A percentile compares a stretch with the other conserved stretches of the same genome.
phyloP scores from a whole-genome alignment of 306 rosid genomes.

The Ammopiptanthus mongolicus region DNA sequence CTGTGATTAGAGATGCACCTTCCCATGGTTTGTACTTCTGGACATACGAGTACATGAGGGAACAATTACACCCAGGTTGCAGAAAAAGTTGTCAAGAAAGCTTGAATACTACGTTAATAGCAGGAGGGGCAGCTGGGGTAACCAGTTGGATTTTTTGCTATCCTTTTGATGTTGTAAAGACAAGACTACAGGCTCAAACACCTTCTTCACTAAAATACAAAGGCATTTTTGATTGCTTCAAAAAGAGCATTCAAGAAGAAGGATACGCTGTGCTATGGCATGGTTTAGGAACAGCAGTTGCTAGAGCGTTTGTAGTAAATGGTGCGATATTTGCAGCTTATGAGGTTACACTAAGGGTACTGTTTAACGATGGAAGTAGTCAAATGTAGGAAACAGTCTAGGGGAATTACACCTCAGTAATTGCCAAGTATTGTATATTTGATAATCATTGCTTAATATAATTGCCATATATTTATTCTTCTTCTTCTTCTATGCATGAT shows the following conservation, averaged over 20 bases:
- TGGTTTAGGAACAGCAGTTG: constrained; percentile 77
- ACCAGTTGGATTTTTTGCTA: constrained; percentile 77
- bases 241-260: constrained; percentile 55
- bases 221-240: constrained; percentile 64
- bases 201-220: constrained; percentile 39
- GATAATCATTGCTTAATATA: too few relatives aligned
- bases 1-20: constrained; percentile 67
- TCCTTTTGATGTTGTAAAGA: constrained; percentile 78
- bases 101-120: constrained; percentile 55
- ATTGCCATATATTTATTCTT: too few relatives aligned
- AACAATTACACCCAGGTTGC: constrained; percentile 78
- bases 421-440: too few relatives aligned
- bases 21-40: constrained; percentile 63
- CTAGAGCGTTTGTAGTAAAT: constrained; percentile 76
- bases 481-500: not conserved
- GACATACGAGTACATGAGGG: constrained; percentile 76
- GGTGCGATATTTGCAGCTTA: constrained; percentile 80
- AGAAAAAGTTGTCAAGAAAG: constrained; percentile 54
- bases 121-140: constrained; percentile 87
- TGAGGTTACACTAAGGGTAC: constrained; percentile 61
- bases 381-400: constrained; percentile 39
- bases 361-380: constrained; percentile 43
- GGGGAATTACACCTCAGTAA: not conserved
- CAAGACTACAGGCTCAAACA: constrained; percentile 70
- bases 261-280: constrained; percentile 60